Evolutionary conservation across 108 stramenopile genomes (phyloP), one percentile per base, ranked within the genome.

Genomic region (Skeletonema costatum): DNA sequence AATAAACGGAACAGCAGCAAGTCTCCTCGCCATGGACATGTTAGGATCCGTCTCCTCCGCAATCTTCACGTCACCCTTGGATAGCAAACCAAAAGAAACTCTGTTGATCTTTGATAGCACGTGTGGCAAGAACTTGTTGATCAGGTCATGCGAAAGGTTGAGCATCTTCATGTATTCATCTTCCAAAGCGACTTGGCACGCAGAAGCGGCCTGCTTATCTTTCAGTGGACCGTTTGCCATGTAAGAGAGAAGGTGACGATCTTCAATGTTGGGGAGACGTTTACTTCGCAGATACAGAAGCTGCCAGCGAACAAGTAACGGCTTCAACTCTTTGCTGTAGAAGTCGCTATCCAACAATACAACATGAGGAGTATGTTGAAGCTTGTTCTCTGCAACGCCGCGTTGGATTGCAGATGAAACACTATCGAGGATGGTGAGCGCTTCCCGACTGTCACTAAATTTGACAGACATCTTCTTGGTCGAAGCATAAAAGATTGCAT

Each of bases 91-190:
- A 78, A 96, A 99, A 7, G 85, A 86, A n/a, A 99, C 99, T 68
- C 99, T 91, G 73, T 99, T 93, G 71, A 99, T 97, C 92, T 99
- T 99, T 59, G 90, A 77, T 36, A 99, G 78, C 3, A 97, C 86
- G 75, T 97, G 96, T 32, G 98, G 98, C 19, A 98, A 74, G 60
- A 97, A 97, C 56, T 96, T 91, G 12, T 88, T 79, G 17, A 99
- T 77, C 73, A 99, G 85, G 63, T 98, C 98, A 74, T 98, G 96
- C 25, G 93, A 90, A 21, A 99, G 86, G 76, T 99, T 99, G 60
- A 99, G 87, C 97, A 99, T 93, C 75, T 98, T 98, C 93, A 99
- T 92, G 85, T 98, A 97, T 51, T 99, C 99, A 62, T 99, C 99
- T 53, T 92, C 89, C 5, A 98, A 89, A 58, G 96, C 91, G 32